phyloP scores from a whole-genome alignment of 2,329 filamentous ascomycete genomes.

The Moelleriella libera region DNA sequence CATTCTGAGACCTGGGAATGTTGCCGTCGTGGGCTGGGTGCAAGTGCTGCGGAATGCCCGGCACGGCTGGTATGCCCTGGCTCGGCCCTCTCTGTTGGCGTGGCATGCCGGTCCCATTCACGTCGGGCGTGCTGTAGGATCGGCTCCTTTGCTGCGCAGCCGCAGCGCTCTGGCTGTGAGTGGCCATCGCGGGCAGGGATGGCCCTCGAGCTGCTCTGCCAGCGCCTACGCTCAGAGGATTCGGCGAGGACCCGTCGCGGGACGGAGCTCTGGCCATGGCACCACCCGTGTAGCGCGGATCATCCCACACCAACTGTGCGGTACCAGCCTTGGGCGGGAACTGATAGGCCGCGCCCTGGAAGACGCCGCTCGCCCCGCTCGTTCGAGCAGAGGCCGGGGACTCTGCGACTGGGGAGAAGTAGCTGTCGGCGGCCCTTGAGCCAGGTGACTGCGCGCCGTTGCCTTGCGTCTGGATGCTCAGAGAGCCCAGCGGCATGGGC shows the following conservation, averaged over 20 bases:
- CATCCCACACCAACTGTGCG: conserved; percentile 55
- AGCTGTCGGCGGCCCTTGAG: conserved; percentile 59
- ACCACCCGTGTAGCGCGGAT: conserved; percentile 80
- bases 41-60: conserved; percentile 60
- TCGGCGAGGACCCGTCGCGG: conserved; percentile 56
- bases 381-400: conserved; percentile 64
- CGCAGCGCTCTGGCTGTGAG: conserved; percentile 33
- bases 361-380: conserved; percentile 63
- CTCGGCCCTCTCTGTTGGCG: conserved; percentile 40
- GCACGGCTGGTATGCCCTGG: conserved; percentile 51
- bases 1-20: conserved; percentile 68
- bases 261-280: conserved; percentile 73
- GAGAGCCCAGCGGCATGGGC: conserved; percentile 36
- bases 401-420: conserved; percentile 81
- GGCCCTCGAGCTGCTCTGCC: conserved; percentile 60
- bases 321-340: conserved; percentile 63
- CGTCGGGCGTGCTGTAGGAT: conserved; percentile 91
- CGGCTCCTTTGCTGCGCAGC: conserved; percentile 61
- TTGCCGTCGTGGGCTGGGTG: conserved; percentile 45
- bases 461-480: conserved; percentile 55
- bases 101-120: conserved; percentile 54
- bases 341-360: conserved; percentile 38
- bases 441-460: conserved; percentile 41
- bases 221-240: conserved; percentile 47
- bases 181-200: conserved; percentile 60